These are phyloP conservation scores for Colletotrichum shisoi DNA, from an alignment of 2,329 filamentous ascomycete species.

Conservation along the genomic window DNA sequence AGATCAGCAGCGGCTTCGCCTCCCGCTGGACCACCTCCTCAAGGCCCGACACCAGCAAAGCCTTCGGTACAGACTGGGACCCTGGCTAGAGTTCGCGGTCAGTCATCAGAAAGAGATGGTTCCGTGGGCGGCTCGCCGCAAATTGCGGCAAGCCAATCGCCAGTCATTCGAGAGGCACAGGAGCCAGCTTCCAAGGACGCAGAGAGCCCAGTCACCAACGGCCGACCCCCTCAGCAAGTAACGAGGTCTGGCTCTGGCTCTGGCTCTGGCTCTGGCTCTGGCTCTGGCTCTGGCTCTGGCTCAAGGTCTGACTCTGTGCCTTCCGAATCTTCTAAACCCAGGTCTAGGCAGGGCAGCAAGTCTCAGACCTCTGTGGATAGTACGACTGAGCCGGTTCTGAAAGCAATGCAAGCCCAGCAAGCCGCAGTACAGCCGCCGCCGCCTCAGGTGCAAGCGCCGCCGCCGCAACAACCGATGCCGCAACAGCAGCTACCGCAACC, in stretches of 20 bases:
- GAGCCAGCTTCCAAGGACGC: constrained; percentile 48
- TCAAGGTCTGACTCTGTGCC: constrained; percentile 50
- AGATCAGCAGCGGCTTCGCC: constrained; percentile 51
- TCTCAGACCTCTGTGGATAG: constrained; percentile 74
- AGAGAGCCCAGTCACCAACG: constrained; percentile 65
- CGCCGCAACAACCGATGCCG: constrained; percentile 25
- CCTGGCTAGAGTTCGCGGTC: constrained; percentile 57
- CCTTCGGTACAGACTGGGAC: constrained; percentile 54
- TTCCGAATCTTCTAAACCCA: constrained; percentile 47
- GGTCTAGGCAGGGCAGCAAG: constrained; percentile 55
- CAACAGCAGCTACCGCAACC: constrained; percentile 44
- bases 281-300: constrained; percentile 46
- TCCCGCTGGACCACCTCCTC: constrained; percentile 59
- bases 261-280: constrained; percentile 50
- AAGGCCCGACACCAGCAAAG: constrained; percentile 61
- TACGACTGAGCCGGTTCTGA: constrained; percentile 64
- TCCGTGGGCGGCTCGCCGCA: constrained; percentile 50
- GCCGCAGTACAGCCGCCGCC: constrained; percentile 18
- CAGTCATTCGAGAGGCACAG: constrained; percentile 52
- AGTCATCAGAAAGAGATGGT: constrained; percentile 58
- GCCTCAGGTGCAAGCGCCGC: constrained; percentile 2
- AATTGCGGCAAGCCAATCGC: constrained; percentile 50
- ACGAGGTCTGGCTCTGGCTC: constrained; percentile 47
- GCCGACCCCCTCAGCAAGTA: constrained; percentile 68
- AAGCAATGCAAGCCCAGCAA: constrained; percentile 45